phyloP scores from a whole-genome alignment of 2,329 filamentous ascomycete species.

The Colletotrichum lupini region DNA sequence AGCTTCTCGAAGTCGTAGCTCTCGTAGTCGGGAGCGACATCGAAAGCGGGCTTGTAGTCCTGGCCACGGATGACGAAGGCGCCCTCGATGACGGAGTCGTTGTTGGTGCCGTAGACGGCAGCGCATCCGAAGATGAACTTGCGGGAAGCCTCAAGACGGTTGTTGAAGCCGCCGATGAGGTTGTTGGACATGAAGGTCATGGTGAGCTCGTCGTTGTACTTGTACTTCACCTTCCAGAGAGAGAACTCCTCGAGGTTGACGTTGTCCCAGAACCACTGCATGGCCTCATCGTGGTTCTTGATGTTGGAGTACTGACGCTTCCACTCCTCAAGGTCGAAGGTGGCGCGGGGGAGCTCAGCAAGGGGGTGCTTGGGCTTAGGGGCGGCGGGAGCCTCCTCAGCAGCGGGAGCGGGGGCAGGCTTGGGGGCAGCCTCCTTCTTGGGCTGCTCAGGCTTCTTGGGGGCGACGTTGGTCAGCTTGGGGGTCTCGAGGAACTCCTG shows the following conservation, averaged over 20 bases:
- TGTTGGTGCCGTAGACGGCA: constrained; percentile 89
- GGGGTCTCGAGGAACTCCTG: constrained; percentile 85
- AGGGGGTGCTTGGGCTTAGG: constrained; percentile 98
- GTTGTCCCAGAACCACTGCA: constrained; percentile 99
- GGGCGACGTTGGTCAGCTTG: constrained; percentile 74
- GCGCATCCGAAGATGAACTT: constrained; percentile 96
- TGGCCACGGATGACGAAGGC: constrained; percentile 96
- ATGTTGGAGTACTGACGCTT: constrained; percentile 98
- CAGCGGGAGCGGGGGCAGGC: constrained; percentile 52
- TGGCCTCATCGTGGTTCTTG: constrained; percentile 74
- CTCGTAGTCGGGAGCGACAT: constrained; percentile 97
- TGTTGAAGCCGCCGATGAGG: constrained; percentile 97
- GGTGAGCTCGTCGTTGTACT: constrained; percentile 99
- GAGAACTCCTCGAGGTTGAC: constrained; percentile 95
- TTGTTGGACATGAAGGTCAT: constrained; percentile 99
- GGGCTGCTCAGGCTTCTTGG: constrained; percentile 83
- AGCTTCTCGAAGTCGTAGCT: constrained; percentile 98
- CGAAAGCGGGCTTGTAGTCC: constrained; percentile 86
- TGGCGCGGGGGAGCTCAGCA: constrained; percentile 82
- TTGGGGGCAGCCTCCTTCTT: constrained; percentile 67
- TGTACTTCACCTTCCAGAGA: constrained; percentile 94
- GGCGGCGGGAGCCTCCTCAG: constrained; percentile 65
- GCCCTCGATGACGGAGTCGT: constrained; percentile 91
- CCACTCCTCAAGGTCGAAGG: constrained; percentile 92
- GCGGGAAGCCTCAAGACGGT: constrained; percentile 94